Evolutionary conservation across 2,329 filamentous ascomycete genomes (phyloP).

Genomic region (Pyrenophora graminea): DNA sequence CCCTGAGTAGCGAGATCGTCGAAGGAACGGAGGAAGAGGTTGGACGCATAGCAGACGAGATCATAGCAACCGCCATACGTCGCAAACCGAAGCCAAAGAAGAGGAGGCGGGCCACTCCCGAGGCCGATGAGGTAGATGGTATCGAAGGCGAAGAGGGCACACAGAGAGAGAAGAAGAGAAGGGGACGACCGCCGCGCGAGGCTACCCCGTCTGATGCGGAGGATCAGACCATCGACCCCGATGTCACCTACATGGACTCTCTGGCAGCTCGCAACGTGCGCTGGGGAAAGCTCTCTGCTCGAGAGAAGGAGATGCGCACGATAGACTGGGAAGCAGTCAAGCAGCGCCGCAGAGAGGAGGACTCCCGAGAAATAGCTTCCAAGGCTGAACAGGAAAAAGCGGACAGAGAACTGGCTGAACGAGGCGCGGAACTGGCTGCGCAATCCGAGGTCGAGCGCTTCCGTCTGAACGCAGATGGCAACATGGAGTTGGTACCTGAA

Average conservation of each 20-base stretch:
- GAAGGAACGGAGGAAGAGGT: constrained; percentile 17
- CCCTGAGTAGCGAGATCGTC: constrained; percentile 6
- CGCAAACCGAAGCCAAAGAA: constrained; percentile 26
- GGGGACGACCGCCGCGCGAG: constrained; percentile 34
- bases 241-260: constrained; percentile 71
- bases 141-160: constrained; percentile 14
- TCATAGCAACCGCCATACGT: constrained; percentile 10
- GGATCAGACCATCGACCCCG: constrained; percentile 62
- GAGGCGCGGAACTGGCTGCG: constrained; percentile 15
- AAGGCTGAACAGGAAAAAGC: constrained; percentile 30
- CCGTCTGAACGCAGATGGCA: constrained; percentile 64
- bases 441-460: constrained; percentile 56
- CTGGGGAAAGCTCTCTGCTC: constrained; percentile 75
- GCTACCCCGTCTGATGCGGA: constrained; percentile 45
- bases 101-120: constrained; percentile 20
- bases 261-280: constrained; percentile 66
- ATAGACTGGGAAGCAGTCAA: constrained; percentile 62
- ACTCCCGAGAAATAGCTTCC: constrained; percentile 25
- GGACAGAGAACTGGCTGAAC: constrained; percentile 27
- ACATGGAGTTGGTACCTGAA: constrained; percentile 71
- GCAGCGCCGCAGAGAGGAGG: constrained; percentile 45
- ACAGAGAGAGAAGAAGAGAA: constrained; percentile 24
- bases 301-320: constrained; percentile 72
- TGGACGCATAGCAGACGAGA: constrained; percentile 13
- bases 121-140: constrained; percentile 11